These are phyloP conservation scores for Lantana camara DNA, from an alignment of 257 asterid genomes.

Conservation along the genomic window DNA sequence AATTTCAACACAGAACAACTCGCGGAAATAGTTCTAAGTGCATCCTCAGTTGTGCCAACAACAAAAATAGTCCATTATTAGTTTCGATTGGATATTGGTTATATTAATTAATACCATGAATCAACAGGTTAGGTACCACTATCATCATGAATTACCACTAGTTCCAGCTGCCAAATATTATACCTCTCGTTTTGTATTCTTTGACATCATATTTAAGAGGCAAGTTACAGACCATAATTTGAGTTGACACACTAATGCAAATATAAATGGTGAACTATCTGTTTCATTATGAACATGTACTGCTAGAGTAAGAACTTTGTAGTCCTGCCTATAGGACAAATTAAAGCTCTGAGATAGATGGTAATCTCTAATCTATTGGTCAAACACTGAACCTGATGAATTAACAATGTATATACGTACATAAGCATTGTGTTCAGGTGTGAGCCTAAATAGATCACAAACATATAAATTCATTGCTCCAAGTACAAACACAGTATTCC, in stretches of 20 bases:
- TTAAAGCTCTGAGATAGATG: neutral
- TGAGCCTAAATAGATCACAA: constrained; percentile 2
- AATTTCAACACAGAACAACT: too few species aligned
- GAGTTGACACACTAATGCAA: neutral
- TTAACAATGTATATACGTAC: neutral
- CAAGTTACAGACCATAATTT: neutral
- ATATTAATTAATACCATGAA: neutral
- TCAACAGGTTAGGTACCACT: neutral
- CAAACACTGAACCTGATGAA: neutral
- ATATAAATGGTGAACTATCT: neutral
- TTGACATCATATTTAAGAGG: neutral
- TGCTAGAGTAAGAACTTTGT: neutral
- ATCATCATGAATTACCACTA: neutral
- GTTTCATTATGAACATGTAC: neutral
- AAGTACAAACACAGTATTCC: neutral
- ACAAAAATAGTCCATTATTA: neutral
- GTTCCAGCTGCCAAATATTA: neutral
- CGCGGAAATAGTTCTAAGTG: neutral
- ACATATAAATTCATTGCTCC: neutral
- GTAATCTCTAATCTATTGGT: neutral
- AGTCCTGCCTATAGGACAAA: neutral
- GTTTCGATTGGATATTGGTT: neutral
- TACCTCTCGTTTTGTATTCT: neutral
- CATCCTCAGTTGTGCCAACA: neutral
- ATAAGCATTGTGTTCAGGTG: too few species aligned